phyloP scores from a whole-genome alignment of 2,329 filamentous ascomycete genomes.

The Passalora sequoiae region DNA sequence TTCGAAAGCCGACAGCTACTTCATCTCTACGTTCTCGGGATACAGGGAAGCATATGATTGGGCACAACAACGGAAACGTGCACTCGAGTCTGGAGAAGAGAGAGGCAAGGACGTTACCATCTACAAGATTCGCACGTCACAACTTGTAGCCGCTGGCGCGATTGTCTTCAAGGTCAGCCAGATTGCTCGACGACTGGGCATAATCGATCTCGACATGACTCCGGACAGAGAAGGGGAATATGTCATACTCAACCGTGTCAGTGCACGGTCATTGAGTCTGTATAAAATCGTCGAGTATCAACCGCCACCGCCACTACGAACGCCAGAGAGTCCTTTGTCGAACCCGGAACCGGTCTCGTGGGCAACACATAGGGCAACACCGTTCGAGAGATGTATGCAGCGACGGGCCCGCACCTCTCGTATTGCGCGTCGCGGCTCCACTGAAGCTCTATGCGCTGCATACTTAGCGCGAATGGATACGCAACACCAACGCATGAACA shows the following conservation, averaged over 20 bases:
- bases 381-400: conserved; percentile 1
- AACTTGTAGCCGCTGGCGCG: background rate
- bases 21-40: conserved; percentile 5
- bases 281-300: background rate
- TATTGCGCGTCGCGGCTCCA: background rate
- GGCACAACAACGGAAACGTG: conserved; percentile 1
- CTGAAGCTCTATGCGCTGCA: conserved; percentile 2
- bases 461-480: conserved; percentile 3
- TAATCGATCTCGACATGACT: background rate
- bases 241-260: conserved; percentile 4
- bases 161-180: conserved; percentile 1
- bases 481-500: background rate
- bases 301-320: background rate
- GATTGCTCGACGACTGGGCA: background rate
- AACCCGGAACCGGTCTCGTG: background rate
- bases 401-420: background rate
- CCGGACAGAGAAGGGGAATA: conserved; percentile 6
- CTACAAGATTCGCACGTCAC: background rate
- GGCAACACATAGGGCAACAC: background rate
- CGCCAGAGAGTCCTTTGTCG: background rate
- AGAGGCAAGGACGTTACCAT: background rate
- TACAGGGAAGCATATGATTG: conserved; percentile 3
- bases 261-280: background rate
- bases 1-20: conserved; percentile 3
- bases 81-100: too few relatives aligned